Base-by-base conservation (phyloP, 1,284 basidiomycete genomes). In the Pulchroboletus neoregius region DNA sequence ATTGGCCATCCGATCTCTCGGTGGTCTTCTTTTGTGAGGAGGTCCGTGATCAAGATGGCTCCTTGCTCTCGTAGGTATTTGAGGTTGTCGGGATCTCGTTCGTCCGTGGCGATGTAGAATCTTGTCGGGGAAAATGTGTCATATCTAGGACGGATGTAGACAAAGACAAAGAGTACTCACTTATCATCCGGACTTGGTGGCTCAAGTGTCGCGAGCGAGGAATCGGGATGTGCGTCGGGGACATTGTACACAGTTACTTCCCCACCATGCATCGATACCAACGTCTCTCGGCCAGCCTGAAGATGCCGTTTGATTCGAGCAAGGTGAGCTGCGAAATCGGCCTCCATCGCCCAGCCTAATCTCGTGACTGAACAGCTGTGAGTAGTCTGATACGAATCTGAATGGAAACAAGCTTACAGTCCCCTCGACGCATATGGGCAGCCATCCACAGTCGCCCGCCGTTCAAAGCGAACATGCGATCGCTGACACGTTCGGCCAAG, bases 51-150 rank as follows among this genome's bases (percentile, higher is more conserved):
- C 45, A 78, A 54, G 15, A 77, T 39, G 1, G 65, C 74, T 20
- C 71, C 70, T 24, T 65, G 57, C 0, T 61, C 55, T 18, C 60
- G 55, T 22, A 74, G 60, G 49, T 68, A 66, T 5, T 59, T 26
- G 12, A 77, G 57, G 7, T 65, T 66, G 0, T 54, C 52, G 0
- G 61, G 55, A 44, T 68, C 60, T 15, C 71, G 67, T 46, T 76
- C 75, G 44, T 75, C 75, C 8, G 75, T 75, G 1, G 75, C 74
- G 15, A 77, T 61, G 54, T 71, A 77, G 53, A 69, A 76, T 20
- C 74, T 67, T 35, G 60, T 16, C 20, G 13, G 16, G 13, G 23
- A 3, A 27, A 16, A 15, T 27, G 5, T 33, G 18, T 36, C 23
- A 6, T 8, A 2, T n/a, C 23, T 12, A 20, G 33, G 13, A 23